Evolutionary conservation across 129 eudicot species (phyloP), one percentile per base, ranked within the genome.

Genomic region (Escallonia rubra): DNA sequence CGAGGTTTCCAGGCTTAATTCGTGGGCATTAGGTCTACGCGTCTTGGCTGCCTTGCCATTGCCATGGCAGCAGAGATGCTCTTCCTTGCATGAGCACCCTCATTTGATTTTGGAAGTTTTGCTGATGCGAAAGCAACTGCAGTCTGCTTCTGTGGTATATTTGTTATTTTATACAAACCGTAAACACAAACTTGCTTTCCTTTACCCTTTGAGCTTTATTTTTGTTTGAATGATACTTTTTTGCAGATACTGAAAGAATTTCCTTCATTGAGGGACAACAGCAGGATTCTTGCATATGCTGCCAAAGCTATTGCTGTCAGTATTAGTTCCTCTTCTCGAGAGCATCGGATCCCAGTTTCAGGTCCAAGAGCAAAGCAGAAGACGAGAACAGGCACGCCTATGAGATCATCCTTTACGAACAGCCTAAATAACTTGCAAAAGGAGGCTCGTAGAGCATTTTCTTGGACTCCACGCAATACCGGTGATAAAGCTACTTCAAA

Each of bases 11-110:
- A 75, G 96, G 74, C 87, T 94, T 49, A 94, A 90, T 72, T 81
- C 92, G 44, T 94, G 99, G 99, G 99, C 99, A 61, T 77, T 89
- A 72, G 99, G 99, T 53, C 93, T 94, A 54, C 91, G 91, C 63
- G 99, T 94, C 46, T 84, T 94, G 79, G 95, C 97, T 39, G 79
- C 94, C n/a, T 79, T 94, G 83, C 99, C 99, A 48, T 73, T 94
- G 63, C 99, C 97, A 61, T 94, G 96, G 99, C 99, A 94, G 78
- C 99, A 94, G 72, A 89, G 96, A 80, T 94, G 99, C 53, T 94
- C 99, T 59, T 79, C 97, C 38, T 82, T 94, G 45, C 99, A 94
- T 47, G 99, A 90, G 79, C 97, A 94, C 80, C 97, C 99, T 57
- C 97, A 89, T 50, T 66, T 94, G 77, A 94, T 94, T 64, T 69